Evolutionary conservation across 2,329 filamentous ascomycete genomes (phyloP).

Genomic region (Mycosphaerelloides madeirae): DNA sequence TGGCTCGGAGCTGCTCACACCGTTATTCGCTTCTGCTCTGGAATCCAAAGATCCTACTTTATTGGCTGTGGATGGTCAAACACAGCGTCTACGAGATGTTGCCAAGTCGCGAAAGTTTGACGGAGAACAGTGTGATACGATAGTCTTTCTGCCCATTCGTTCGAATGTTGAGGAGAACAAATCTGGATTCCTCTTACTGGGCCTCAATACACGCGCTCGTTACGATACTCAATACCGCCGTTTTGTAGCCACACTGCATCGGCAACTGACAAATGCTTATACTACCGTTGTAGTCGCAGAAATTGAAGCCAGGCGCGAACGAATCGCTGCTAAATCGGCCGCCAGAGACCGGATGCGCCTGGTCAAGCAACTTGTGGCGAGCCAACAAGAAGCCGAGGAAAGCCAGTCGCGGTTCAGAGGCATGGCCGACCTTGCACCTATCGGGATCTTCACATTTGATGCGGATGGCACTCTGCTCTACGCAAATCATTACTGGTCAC

Average conservation of each 20-base stretch:
- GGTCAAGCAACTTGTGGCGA: conserved; percentile 21
- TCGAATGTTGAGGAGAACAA: conserved; percentile 14
- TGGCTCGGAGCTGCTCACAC: conserved; percentile 1
- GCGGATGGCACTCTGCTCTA: conserved; percentile 33
- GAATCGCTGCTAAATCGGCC: conserved; percentile 11
- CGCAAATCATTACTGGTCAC: conserved; percentile 35
- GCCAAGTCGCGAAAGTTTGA: conserved; percentile 1
- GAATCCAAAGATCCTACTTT: conserved; percentile 1
- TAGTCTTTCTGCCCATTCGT: conserved; percentile 34
- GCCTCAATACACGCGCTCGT: conserved; percentile 34
- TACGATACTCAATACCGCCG: conserved; percentile 31
- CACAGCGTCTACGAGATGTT: background rate
- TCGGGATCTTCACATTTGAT: conserved; percentile 38
- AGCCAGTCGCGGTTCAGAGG: conserved; percentile 33
- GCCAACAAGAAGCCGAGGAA: conserved; percentile 21
- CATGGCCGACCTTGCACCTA: conserved; percentile 35
- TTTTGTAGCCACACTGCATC: conserved; percentile 31
- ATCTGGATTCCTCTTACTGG: conserved; percentile 26
- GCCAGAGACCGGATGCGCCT: conserved; percentile 15
- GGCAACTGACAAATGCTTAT: conserved; percentile 21
- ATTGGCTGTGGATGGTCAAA: too few relatives aligned
- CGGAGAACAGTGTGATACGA: conserved; percentile 30
- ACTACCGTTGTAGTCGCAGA: conserved; percentile 29
- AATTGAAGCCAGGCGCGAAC: conserved; percentile 11
- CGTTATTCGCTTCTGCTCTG: conserved; percentile 1